These are phyloP conservation scores for Dryas drummondii DNA, from an alignment of 306 rosid genomes.

Conservation along the genomic window DNA sequence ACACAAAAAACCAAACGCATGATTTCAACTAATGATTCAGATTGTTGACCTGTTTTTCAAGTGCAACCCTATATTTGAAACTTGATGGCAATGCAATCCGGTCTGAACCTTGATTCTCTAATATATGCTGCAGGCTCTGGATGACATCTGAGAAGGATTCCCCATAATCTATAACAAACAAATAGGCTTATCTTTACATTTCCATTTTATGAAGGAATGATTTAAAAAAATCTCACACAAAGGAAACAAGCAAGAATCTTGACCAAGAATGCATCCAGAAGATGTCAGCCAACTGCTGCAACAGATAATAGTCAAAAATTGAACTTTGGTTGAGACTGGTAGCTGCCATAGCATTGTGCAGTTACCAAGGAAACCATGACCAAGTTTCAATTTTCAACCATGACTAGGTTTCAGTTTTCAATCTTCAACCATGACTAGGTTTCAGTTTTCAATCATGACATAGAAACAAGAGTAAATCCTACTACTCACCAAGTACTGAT, in stretches of 20 bases:
- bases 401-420: background rate
- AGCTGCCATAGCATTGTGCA: background rate
- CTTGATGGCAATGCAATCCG: constrained; percentile 68
- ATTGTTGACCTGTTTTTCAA: constrained; percentile 83
- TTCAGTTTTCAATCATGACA: background rate
- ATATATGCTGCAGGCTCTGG: constrained; percentile 65
- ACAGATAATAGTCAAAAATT: background rate
- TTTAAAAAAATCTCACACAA: background rate
- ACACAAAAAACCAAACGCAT: background rate
- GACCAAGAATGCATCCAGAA: background rate
- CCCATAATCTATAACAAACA: constrained; percentile 70
- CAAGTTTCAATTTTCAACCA: background rate
- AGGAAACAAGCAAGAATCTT: background rate
- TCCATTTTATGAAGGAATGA: constrained; percentile 9
- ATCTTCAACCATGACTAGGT: background rate
- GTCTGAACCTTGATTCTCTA: constrained; percentile 65
- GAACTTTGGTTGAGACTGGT: background rate
- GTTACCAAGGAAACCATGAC: constrained; percentile 5
- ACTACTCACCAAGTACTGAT: constrained; percentile 56
- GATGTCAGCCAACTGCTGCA: background rate
- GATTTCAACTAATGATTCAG: constrained; percentile 2
- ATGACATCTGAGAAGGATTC: constrained; percentile 72
- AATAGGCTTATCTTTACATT: constrained; percentile 19
- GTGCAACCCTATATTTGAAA: constrained; percentile 83
- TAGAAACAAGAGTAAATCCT: constrained; percentile 14